Evolutionary conservation across 768 basidiomycete species (phyloP).

Genomic region (Boletus sp.): DNA sequence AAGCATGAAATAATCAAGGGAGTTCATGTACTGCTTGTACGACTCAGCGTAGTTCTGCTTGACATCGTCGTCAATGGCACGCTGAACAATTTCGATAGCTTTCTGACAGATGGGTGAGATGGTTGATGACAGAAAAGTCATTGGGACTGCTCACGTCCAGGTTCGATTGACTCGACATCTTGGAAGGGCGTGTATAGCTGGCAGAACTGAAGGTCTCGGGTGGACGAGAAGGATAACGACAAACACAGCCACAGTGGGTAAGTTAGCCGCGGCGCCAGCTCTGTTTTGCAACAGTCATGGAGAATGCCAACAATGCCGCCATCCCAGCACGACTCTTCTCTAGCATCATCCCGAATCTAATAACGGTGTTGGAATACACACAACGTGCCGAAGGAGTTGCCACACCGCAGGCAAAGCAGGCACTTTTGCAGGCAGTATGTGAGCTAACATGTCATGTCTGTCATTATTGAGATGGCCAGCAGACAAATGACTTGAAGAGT

Average conservation of each 20-base stretch:
- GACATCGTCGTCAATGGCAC: slow-evolving; percentile 88
- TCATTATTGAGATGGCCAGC: not conserved
- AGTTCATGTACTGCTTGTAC: slow-evolving; percentile 92
- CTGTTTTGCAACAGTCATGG: slow-evolving; percentile 5
- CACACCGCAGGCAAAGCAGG: slow-evolving; percentile 60
- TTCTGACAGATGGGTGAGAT: slow-evolving; percentile 40
- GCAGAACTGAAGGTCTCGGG: not conserved
- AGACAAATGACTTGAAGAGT: slow-evolving; percentile 74
- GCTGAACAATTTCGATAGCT: slow-evolving; percentile 89
- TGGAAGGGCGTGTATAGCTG: not conserved
- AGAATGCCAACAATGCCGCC: not conserved
- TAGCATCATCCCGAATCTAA: slow-evolving; percentile 55
- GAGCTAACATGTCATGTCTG: not conserved
- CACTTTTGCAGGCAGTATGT: slow-evolving; percentile 60
- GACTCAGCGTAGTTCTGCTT: slow-evolving; percentile 94
- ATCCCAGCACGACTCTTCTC: slow-evolving; percentile 52
- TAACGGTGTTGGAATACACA: slow-evolving; percentile 56
- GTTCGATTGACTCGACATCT: slow-evolving; percentile 44
- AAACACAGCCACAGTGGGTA: slow-evolving; percentile 17
- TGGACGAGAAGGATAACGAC: not conserved
- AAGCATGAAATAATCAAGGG: slow-evolving; percentile 97
- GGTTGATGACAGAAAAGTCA: not conserved
- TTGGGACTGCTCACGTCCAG: slow-evolving; percentile 41
- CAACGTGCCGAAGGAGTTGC: slow-evolving; percentile 52
- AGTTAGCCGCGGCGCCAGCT: not conserved